Evolutionary conservation across 306 rosid genomes (phyloP), one percentile per base, ranked within the genome.

Genomic region (Dalbergia cultrata): DNA sequence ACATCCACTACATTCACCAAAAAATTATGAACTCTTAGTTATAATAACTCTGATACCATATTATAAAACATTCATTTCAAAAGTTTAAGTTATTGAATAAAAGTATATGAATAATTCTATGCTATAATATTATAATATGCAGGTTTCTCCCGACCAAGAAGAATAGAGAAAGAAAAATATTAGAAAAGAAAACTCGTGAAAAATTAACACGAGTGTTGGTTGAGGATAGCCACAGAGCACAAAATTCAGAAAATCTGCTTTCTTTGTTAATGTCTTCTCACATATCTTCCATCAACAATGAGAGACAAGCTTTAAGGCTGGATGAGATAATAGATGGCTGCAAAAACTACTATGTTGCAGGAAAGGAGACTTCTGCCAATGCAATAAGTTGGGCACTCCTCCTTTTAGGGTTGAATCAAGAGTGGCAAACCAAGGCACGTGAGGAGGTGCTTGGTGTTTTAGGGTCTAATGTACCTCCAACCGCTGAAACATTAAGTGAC

Each of bases 101-200:
- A 26, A 26, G 0, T 26, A 26, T 26, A 0, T 26, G 2, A 26
- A 26, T 26, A 3, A 26, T 26, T 26, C 2, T 1, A 26, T 26
- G 2, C 3, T 26, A 26, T 26, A 26, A 26, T 26, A 26, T 43
- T 0, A 2, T 43, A 8, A 43, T 43, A 0, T 58, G 78, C 81
- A 89, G 89, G 81, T 86, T 89, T 70, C 57, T 91, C 71, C 93
- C 92, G 3, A 88, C 87, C 16, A 79, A 89, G 85, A 85, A 83
- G 44, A 91, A 91, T 62, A 87, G 74, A 76, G 85, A 84, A 61
- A 86, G 90, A 72, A 81, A 84, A 76, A 86, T 86, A 75, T 61
- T 86, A 34, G 84, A 79, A 50, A 87, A 79, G 78, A 86, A 82
- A 79, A 82, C 87, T 6, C n/a, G 68, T 0, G 79, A 81, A 37